Evolutionary conservation across 2,329 filamentous ascomycete genomes (phyloP), one percentile per base, ranked within the genome.

Genomic region (Colletotrichum somersetense): DNA sequence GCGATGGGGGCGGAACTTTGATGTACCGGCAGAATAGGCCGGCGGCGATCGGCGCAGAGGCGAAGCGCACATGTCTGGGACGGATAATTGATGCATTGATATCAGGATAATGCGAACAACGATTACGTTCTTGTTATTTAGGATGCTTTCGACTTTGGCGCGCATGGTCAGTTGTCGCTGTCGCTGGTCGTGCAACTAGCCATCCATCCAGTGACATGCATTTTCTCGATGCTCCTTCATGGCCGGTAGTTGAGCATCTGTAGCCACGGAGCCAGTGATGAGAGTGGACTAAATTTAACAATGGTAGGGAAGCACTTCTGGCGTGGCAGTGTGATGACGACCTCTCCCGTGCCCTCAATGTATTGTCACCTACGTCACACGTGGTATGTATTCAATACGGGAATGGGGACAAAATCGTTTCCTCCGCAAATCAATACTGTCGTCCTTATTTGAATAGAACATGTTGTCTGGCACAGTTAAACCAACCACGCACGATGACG

Each of bases 21-120:
- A 61, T 44, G 40, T 62, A 52, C 50, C 30, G 33, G 66, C 66
- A 70, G 44, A 69, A 53, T 55, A 70, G 55, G 55, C 70, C 59
- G 66, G 61, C 55, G 55, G 66, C 70, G 66, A 72, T 67, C 23
- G 66, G 70, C 70, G 70, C 67, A 72, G 70, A 72, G 66, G 70
- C 70, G 65, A 72, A 64, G 69, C 48, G 66, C 66, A 59, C 44
- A 58, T 68, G 35, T 59, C 38, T 33, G 11, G 59, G 44, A 40
- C 53, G 64, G 63, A 40, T 46, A 53, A 69, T 63, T 63, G 65
- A 72, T 55, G 57, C 53, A 64, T 64, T 64, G 63, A 62, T 42
- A 61, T 69, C 55, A 58, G 52, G 52, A 18, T 64, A 69, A 59
- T 69, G 53, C 62, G 59, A 52, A 67, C 48, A 72, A 35, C 16